Evolutionary conservation across 352 stramenopile species (phyloP).

Genomic region (Pilasporangium apinafurcum): DNA sequence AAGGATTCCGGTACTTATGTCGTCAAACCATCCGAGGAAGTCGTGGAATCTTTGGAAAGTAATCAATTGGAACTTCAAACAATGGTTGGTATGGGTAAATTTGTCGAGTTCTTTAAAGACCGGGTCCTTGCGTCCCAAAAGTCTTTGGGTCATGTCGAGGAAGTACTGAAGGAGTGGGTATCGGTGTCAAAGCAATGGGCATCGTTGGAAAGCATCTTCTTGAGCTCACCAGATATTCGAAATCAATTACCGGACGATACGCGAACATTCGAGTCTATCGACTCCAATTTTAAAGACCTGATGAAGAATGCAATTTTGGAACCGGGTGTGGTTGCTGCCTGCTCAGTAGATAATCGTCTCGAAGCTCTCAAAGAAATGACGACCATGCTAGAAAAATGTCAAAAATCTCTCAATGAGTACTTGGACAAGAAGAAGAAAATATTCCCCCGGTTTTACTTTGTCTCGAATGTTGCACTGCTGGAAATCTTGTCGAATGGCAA

Average conservation of each 20-base stretch:
- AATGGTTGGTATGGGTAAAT: constrained; percentile 89
- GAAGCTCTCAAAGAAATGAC: constrained; percentile 86
- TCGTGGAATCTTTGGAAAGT: constrained; percentile 80
- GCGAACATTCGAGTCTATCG: constrained; percentile 82
- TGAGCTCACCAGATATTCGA: constrained; percentile 84
- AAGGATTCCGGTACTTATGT: constrained; percentile 85
- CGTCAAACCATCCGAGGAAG: constrained; percentile 82
- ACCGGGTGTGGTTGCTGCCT: constrained; percentile 72
- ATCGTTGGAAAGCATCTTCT: constrained; percentile 85
- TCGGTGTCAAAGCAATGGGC: constrained; percentile 86
- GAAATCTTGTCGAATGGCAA: constrained; percentile 88
- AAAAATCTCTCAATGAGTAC: constrained; percentile 87
- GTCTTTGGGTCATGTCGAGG: constrained; percentile 77
- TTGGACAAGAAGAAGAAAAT: constrained; percentile 91
- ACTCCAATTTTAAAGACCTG: constrained; percentile 88
- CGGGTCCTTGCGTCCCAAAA: constrained; percentile 74
- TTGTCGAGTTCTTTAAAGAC: constrained; percentile 88
- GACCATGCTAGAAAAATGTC: constrained; percentile 82
- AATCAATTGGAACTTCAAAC: constrained; percentile 86
- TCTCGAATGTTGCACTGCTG: constrained; percentile 82
- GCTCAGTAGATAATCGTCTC: constrained; percentile 70
- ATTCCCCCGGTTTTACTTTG: constrained; percentile 89
- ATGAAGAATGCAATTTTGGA: constrained; percentile 89
- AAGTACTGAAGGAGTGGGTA: constrained; percentile 86
- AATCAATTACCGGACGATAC: constrained; percentile 86